These are phyloP conservation scores for Mycena polygramma DNA, from an alignment of 768 basidiomycete genomes.

Conservation along the genomic window DNA sequence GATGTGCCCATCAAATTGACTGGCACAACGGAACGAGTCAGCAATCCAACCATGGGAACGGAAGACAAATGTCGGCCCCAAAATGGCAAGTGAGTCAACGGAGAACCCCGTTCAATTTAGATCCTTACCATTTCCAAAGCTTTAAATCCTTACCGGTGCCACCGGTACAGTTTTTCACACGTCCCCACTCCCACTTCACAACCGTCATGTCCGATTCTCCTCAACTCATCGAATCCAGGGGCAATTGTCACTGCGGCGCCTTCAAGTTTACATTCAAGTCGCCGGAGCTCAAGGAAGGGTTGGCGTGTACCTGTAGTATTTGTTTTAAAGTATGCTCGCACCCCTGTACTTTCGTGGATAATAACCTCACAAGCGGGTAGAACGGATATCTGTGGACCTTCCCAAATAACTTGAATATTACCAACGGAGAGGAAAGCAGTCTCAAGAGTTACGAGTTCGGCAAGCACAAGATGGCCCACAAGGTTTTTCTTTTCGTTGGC, in stretches of 20 bases:
- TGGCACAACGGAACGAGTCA: no score
- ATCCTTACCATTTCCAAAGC: no score
- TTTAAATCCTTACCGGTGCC: no score
- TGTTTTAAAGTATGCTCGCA: conserved; percentile 13
- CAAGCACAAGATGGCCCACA: conserved; percentile 17
- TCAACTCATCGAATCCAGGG: conserved; percentile 22
- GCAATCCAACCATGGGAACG: no score
- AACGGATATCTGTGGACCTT: conserved; percentile 29
- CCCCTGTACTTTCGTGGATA: neutral
- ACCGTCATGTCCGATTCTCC: conserved; percentile 9
- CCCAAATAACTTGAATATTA: conserved; percentile 10
- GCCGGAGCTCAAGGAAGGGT: conserved; percentile 10
- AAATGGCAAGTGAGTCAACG: no score
- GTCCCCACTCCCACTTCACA: neutral
- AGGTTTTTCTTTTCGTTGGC: conserved; percentile 3
- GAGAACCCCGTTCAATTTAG: no score
- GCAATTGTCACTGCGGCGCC: conserved; percentile 36
- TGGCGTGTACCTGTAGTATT: conserved; percentile 23
- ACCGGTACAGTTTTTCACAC: no score
- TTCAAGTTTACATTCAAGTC: conserved; percentile 32
- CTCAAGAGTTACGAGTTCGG: conserved; percentile 30
- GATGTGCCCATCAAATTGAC: no score
- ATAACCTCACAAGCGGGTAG: neutral
- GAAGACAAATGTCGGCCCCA: no score
- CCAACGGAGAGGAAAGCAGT: conserved; percentile 26